Base-by-base conservation (phyloP, 2,329 filamentous ascomycete species). In the Aspergillus quadricinctus region DNA sequence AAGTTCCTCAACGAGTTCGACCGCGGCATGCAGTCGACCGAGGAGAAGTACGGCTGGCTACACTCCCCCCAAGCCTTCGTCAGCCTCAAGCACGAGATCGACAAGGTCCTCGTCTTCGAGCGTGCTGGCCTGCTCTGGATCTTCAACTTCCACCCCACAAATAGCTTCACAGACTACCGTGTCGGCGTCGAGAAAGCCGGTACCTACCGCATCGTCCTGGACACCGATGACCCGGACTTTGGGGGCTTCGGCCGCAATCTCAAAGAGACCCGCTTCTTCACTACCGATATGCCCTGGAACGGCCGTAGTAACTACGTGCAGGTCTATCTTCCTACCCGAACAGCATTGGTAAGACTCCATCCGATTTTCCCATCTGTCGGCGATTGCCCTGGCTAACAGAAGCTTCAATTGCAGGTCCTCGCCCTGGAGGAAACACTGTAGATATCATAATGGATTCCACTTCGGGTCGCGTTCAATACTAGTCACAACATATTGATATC, bases 71-170 rank as follows among this genome's bases (percentile, higher is more conserved):
- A 97, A 75, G 94, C 92, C 0, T 96, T 94, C 72, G 87, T 99
- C 68, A 94, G 89, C 59, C 81, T 97, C 64, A 99, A 97, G 83
- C 87, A 99, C 71, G 92, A 97, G 70, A 80, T 76, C 21, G 94
- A 99, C 77, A 99, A 97, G 78, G 87, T 97, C 46, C 85, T 99
- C 62, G 92, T 96, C 3, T 99, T 97, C 72, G 94, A 99, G 79
- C 85, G 94, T 31, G 94, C 86, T 1, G 92, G 92, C 0, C 78
- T 96, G 57, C 80, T 99, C 10, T 99, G 92, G 80, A 83, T 97
- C 66, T 97, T 99, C 82, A 99, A 99, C 77, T 97, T 97, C 81
- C 87, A 97, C 71, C 86, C 90, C 0, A 84, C 83, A 28, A 78
- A 88, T 64, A 96, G 91, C 74, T 99, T 89, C 76, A 87, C 88